Conservation (phyloP, 345 rosid species). For the Geranium rotundifolium region DNA sequence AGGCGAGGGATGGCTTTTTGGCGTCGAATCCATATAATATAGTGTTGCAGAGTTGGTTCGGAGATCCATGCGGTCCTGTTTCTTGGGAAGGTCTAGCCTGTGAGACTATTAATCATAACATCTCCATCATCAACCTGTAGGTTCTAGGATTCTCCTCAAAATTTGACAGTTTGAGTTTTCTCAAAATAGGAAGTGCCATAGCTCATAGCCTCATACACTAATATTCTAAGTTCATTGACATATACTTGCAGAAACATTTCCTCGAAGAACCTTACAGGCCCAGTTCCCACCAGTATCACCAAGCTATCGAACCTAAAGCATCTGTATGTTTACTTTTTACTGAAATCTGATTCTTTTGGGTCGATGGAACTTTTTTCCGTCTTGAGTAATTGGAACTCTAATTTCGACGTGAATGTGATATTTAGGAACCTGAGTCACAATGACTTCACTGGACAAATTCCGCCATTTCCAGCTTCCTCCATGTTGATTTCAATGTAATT, state of each 20-base stretch:
- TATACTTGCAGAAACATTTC: constrained; percentile 35
- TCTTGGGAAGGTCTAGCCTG: constrained; percentile 47
- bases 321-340: constrained; percentile 34
- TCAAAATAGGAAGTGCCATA: not conserved
- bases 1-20: constrained; percentile 25
- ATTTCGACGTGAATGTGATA: constrained; percentile 1
- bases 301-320: constrained; percentile 23
- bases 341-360: constrained; percentile 1
- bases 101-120: constrained; percentile 15
- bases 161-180: not conserved
- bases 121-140: constrained; percentile 34
- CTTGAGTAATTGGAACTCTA: not conserved
- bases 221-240: not conserved
- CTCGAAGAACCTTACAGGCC: constrained; percentile 22
- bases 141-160: constrained; percentile 10
- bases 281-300: constrained; percentile 26
- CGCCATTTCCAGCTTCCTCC: constrained; percentile 29
- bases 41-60: constrained; percentile 41
- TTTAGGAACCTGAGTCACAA: constrained; percentile 49
- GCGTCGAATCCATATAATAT: constrained; percentile 13
- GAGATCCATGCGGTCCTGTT: constrained; percentile 55
- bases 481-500: constrained; percentile 43
- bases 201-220: no score
- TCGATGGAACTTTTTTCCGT: not conserved
- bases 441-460: constrained; percentile 28